Evolutionary conservation across 495 filamentous ascomycete genomes (phyloP).

Genomic region (Talaromyces nanjingensis): DNA sequence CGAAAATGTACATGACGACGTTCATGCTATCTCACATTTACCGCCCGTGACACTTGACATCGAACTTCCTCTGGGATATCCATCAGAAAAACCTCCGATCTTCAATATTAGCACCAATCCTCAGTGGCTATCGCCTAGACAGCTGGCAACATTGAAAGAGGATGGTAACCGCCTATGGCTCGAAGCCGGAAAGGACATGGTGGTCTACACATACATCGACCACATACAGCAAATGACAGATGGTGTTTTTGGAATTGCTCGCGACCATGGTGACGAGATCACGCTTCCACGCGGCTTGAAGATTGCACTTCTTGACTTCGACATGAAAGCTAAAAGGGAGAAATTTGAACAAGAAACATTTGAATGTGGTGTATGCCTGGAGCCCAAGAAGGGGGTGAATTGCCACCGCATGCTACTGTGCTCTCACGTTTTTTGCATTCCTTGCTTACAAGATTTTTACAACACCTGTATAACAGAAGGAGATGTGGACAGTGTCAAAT

Average conservation of each 20-base stretch:
- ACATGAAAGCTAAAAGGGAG: conserved; percentile 61
- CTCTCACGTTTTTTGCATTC: conserved; percentile 82
- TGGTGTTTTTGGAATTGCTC: conserved; percentile 63
- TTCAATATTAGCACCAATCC: conserved; percentile 59
- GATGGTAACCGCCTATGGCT: conserved; percentile 70
- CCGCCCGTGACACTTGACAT: conserved; percentile 68
- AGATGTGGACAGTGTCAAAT: conserved; percentile 68
- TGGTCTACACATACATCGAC: conserved; percentile 83
- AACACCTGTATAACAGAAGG: conserved; percentile 81
- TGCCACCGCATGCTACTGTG: conserved; percentile 78
- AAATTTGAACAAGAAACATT: conserved; percentile 81
- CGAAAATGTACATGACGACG: conserved; percentile 31
- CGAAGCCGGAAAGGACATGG: conserved; percentile 66
- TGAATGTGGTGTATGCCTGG: conserved; percentile 84
- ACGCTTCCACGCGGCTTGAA: conserved; percentile 49
- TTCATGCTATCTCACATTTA: conserved; percentile 63
- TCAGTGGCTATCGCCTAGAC: conserved; percentile 60
- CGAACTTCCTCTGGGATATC: conserved; percentile 69
- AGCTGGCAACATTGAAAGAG: conserved; percentile 48
- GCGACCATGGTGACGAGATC: conserved; percentile 37
- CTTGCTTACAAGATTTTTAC: conserved; percentile 84
- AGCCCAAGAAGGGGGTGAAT: conserved; percentile 80
- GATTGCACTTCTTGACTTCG: conserved; percentile 69
- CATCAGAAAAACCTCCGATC: conserved; percentile 55
- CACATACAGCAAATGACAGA: conserved; percentile 76